A percentile compares a stretch with the other conserved stretches of the same genome.
Conservation (phyloP, 768 basidiomycete genomes). For the Sporobolomyces roseus region DNA sequence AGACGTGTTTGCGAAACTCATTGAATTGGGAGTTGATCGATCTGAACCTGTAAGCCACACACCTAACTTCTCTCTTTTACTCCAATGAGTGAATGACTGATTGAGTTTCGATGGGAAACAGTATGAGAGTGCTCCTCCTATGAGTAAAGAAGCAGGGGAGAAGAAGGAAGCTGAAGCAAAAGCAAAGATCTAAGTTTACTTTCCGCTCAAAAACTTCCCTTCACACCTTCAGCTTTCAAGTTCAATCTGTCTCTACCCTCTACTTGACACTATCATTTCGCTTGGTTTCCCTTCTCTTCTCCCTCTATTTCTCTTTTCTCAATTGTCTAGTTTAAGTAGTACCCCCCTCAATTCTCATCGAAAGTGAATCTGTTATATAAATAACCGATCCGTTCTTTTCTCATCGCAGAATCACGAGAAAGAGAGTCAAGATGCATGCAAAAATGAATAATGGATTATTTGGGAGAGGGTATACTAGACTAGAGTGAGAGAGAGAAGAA, state of each 20-base stretch:
- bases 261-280: neutral
- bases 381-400: no score
- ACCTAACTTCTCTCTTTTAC: neutral
- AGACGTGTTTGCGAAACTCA: constrained; percentile 66
- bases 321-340: no score
- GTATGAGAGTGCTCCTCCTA: constrained; percentile 30
- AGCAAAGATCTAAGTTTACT: constrained; percentile 21
- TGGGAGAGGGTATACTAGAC: no score
- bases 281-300: neutral
- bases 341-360: no score
- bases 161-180: constrained; percentile 31
- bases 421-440: no score
- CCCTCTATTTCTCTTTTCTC: no score
- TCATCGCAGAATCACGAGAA: no score
- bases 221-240: neutral
- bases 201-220: no score
- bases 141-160: constrained; percentile 24
- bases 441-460: no score
- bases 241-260: neutral
- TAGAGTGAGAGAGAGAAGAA: no score
- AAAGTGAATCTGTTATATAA: no score
- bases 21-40: constrained; percentile 75
- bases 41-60: neutral
- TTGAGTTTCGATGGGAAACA: neutral
- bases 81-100: no score